Conservation (phyloP, 2,329 filamentous ascomycete genomes). For the Trichophyton verrucosum region DNA sequence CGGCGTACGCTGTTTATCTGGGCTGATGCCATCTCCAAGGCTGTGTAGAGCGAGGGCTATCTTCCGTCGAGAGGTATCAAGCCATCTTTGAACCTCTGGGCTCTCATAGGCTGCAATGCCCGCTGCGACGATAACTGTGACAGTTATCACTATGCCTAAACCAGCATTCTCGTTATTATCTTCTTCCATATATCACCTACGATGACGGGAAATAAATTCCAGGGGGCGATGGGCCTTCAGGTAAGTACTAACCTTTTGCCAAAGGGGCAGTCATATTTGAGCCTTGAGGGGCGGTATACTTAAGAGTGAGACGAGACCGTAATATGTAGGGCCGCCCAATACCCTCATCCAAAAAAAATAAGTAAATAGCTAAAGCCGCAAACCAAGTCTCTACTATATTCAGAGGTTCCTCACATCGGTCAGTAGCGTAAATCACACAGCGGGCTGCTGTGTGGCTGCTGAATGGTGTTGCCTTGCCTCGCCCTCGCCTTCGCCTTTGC, state of each 20-base stretch:
- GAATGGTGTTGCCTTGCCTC: background rate
- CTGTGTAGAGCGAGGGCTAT: conserved; percentile 47
- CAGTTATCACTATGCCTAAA: conserved; percentile 50
- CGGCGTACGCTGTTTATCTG: conserved; percentile 24
- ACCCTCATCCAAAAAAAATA: background rate
- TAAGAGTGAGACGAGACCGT: background rate
- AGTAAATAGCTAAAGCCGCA: no score
- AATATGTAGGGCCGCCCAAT: background rate
- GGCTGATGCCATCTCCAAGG: conserved; percentile 48
- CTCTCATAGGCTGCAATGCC: conserved; percentile 53
- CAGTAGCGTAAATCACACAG: background rate
- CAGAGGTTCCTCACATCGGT: background rate
- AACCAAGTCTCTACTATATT: background rate
- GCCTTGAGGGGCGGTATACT: background rate
- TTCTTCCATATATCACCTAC: background rate
- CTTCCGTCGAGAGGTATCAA: conserved; percentile 49
- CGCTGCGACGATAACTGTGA: conserved; percentile 49
- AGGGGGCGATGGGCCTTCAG: background rate
- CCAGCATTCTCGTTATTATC: conserved; percentile 9
- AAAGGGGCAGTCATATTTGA: conserved; percentile 34
- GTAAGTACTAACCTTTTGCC: conserved; percentile 33
- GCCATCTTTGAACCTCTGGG: conserved; percentile 50
- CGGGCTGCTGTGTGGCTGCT: background rate
- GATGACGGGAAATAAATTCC: background rate
- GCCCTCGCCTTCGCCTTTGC: background rate